Conservation (phyloP, 192 early-diverging fungal genomes). For the Coemansia guatemalensis region DNA sequence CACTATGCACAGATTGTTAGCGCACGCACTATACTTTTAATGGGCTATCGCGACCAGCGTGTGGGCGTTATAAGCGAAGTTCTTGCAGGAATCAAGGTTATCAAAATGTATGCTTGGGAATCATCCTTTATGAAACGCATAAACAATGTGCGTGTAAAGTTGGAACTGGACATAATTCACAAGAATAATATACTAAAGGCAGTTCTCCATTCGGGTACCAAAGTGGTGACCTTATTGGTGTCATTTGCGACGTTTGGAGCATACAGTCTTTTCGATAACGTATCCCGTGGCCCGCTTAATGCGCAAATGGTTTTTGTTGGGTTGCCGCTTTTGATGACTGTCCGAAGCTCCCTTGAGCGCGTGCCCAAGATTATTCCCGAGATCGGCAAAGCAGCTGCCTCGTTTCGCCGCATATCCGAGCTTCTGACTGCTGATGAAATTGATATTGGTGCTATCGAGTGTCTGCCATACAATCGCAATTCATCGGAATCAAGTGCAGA, state of each 20-base stretch:
- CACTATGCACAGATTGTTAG: constrained; percentile 67
- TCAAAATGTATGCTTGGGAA: constrained; percentile 76
- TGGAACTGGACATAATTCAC: constrained; percentile 44
- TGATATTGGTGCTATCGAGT: constrained; percentile 29
- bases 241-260: constrained; percentile 48
- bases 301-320: constrained; percentile 51
- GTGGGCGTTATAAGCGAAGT: constrained; percentile 70
- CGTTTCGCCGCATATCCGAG: constrained; percentile 30
- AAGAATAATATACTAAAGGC: constrained; percentile 32
- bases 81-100: constrained; percentile 61
- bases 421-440: constrained; percentile 45
- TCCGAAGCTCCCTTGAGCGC: constrained; percentile 36
- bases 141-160: constrained; percentile 28
- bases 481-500: constrained; percentile 5
- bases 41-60: constrained; percentile 65
- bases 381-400: constrained; percentile 39
- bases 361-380: constrained; percentile 27
- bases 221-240: constrained; percentile 40
- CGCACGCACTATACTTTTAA: constrained; percentile 76
- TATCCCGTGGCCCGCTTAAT: constrained; percentile 48
- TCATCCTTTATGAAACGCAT: constrained; percentile 40
- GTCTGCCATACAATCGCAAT: constrained; percentile 37
- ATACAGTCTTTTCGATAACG: constrained; percentile 34
- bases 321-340: constrained; percentile 49
- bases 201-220: constrained; percentile 34